Evolutionary conservation across 2,329 filamentous ascomycete genomes (phyloP), one percentile per base, ranked within the genome.

Genomic region (Massarina eburnea): DNA sequence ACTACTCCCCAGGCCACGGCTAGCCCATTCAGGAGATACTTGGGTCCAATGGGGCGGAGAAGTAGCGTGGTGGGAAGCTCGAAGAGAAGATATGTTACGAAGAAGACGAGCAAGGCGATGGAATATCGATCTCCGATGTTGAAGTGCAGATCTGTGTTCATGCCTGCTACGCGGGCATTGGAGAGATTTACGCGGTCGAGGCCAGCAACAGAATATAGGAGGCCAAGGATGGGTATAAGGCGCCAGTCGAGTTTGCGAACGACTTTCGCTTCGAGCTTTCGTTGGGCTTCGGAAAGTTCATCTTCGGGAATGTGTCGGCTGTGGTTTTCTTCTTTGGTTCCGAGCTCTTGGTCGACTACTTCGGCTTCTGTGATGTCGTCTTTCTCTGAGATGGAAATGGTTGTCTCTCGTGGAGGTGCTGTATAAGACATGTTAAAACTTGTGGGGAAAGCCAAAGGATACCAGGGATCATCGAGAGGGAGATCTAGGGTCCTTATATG

Each of bases 31-130:
- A 63, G 45, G 5, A 55, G 41, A n/a, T 51, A 46, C 26, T 42
- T 48, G 7, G 54, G 45, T 1, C 52, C 54, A 27, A 61, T 36
- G 3, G 68, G 70, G 18, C 71, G 68, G 14, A 80, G 66, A 8
- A 78, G 58, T 36, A 80, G 70, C 55, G 77, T 80, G 46, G 71
- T 75, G 0, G 77, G 77, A 3, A 79, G 67, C 54, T 80, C 76
- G 49, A 75, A 78, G 8, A 79, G 48, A 19, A 80, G 71, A 54
- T 81, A 78, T 14, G 70, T 72, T 36, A 79, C 66, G 57, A 79
- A 79, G 67, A 80, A 81, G 9, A 81, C 73, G 5, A 78, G 70
- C 8, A 80, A 54, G 1, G 72, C 64, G 48, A 75, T 70, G 2
- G 71, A 74, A 53, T 80, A 81, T 43, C 78, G 62, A 47, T 57